These are phyloP conservation scores for Apiospora marii DNA, from an alignment of 2,329 filamentous ascomycete species.

Conservation along the genomic window DNA sequence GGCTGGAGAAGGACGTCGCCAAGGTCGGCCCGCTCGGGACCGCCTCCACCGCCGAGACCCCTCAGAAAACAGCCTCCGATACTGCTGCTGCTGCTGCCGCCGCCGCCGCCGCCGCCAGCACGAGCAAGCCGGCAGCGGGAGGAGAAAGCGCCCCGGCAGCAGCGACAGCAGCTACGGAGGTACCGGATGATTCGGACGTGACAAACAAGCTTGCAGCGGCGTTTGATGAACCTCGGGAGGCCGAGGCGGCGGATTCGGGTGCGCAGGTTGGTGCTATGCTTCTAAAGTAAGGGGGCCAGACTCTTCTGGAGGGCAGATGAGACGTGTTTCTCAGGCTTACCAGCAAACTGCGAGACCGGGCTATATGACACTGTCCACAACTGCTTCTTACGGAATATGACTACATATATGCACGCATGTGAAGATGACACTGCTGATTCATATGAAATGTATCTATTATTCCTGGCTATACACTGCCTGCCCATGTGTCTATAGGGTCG, in stretches of 20 bases:
- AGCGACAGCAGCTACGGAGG: background rate
- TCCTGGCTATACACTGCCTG: background rate
- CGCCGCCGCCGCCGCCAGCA: background rate
- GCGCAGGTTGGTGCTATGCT: background rate
- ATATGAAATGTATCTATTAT: background rate
- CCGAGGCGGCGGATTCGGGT: conserved; percentile 1
- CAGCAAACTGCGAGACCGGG: background rate
- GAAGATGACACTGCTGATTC: background rate
- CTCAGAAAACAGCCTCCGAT: background rate
- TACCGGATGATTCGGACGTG: background rate
- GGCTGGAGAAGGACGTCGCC: conserved; percentile 37
- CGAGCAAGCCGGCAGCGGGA: background rate
- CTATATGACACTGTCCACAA: background rate
- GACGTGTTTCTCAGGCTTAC: background rate
- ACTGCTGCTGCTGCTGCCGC: background rate
- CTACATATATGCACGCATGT: background rate
- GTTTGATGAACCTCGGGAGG: background rate
- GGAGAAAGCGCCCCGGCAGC: background rate
- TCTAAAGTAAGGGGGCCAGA: background rate
- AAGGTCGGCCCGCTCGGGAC: background rate
- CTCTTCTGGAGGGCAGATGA: background rate
- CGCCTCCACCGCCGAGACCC: background rate
- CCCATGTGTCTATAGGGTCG: background rate
- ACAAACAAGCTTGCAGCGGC: conserved; percentile 3
- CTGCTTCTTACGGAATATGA: background rate